Evolutionary conservation across 805 yeast species (phyloP).

Genomic region (Monosporozyma unispora): DNA sequence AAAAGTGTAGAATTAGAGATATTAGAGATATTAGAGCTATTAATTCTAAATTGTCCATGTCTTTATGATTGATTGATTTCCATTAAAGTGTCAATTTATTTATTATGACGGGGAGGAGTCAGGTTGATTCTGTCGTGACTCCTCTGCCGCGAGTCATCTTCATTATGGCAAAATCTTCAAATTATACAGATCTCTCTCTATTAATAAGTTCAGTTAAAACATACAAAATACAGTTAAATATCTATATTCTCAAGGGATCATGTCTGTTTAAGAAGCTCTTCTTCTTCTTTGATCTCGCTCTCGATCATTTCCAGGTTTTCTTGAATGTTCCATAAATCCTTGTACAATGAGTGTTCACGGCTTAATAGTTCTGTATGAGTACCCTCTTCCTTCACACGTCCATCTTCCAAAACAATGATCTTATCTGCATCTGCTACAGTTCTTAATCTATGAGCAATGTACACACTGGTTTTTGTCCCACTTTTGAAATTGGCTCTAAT

Average conservation of each 20-base stretch:
- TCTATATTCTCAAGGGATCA: background rate
- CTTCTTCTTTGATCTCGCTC: constrained; percentile 24
- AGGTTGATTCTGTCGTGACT: background rate
- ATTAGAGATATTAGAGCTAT: too few relatives aligned
- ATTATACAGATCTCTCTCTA: too few relatives aligned
- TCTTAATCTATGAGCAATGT: constrained; percentile 88
- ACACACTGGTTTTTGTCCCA: constrained; percentile 61
- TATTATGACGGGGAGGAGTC: background rate
- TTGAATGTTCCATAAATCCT: constrained; percentile 85
- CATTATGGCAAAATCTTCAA: too few relatives aligned
- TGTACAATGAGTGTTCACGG: constrained; percentile 53
- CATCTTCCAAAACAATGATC: constrained; percentile 76
- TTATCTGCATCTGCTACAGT: constrained; percentile 92
- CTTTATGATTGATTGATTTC: background rate
- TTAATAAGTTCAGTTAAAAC: too few relatives aligned
- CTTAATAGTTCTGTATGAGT: constrained; percentile 57
- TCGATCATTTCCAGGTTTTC: constrained; percentile 56
- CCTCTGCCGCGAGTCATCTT: background rate
- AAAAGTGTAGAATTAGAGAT: too few relatives aligned
- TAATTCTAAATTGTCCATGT: background rate
- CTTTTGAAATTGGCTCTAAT: constrained; percentile 57
- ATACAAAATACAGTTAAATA: background rate
- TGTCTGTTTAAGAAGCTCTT: background rate
- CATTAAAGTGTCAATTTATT: background rate
- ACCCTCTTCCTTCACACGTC: constrained; percentile 82